phyloP scores from a whole-genome alignment of 495 filamentous ascomycete genomes.

The Cercophora newfieldiana region DNA sequence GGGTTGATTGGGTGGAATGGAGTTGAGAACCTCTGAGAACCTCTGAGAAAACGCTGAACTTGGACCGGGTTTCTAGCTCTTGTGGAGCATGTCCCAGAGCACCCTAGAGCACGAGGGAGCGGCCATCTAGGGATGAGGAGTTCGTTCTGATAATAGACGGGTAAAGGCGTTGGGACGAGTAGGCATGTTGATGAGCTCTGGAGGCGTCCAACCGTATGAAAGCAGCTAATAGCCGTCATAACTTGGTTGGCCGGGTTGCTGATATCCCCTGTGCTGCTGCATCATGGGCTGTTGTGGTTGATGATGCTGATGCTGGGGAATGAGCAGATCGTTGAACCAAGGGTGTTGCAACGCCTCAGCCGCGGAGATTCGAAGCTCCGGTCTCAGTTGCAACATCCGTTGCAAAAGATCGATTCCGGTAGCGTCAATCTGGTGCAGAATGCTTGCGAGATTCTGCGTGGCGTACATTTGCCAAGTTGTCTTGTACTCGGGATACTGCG shows the following conservation, averaged over 20 bases:
- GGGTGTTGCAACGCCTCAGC: conserved; percentile 80
- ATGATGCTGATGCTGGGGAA: conserved; percentile 38
- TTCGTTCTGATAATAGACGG: too few relatives aligned
- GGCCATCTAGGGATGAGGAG: too few relatives aligned
- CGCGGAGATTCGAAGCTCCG: conserved; percentile 87
- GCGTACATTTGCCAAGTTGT: conserved; percentile 88
- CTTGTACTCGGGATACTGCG: conserved; percentile 91
- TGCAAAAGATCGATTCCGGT: conserved; percentile 81
- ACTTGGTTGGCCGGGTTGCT: conserved; percentile 32
- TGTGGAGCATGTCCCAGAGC: too few relatives aligned
- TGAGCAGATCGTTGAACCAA: conserved; percentile 69
- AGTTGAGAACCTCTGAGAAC: too few relatives aligned
- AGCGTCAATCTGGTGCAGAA: conserved; percentile 87
- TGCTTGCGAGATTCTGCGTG: conserved; percentile 83
- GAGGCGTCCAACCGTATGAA: neutral
- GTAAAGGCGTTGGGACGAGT: too few relatives aligned
- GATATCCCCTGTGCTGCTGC: conserved; percentile 33
- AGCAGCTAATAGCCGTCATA: conserved; percentile 34
- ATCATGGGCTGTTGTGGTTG: conserved; percentile 33
- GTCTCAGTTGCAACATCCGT: conserved; percentile 88
- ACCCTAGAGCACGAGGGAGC: too few relatives aligned
- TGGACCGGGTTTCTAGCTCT: too few relatives aligned
- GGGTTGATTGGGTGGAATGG: too few relatives aligned
- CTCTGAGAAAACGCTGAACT: too few relatives aligned
- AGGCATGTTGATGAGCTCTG: too few relatives aligned